phyloP scores from a whole-genome alignment of 768 basidiomycete genomes.

The Ramaria rubella region DNA sequence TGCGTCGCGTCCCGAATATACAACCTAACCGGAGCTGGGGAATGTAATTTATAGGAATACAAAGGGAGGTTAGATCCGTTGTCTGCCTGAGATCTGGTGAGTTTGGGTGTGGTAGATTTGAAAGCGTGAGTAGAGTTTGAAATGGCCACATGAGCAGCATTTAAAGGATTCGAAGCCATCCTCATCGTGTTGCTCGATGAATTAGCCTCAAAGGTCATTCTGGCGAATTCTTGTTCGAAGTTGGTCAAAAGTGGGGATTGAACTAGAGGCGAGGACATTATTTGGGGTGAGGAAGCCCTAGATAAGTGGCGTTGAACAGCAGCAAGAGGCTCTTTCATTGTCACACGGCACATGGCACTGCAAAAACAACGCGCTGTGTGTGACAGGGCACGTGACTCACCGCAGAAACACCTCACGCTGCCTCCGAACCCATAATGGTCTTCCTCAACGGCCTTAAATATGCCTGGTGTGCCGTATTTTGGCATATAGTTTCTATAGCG shows the following conservation, averaged over 20 bases:
- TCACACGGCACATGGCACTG: neutral
- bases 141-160: neutral
- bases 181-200: neutral
- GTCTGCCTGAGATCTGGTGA: neutral
- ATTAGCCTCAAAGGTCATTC: neutral
- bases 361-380: neutral
- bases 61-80: slow-evolving; percentile 17
- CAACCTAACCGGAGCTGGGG: slow-evolving; percentile 28
- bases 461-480: slow-evolving; percentile 56
- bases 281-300: neutral
- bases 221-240: neutral
- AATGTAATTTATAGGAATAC: slow-evolving; percentile 35
- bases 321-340: neutral
- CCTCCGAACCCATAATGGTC: slow-evolving; percentile 34
- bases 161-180: neutral
- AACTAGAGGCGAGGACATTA: neutral
- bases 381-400: neutral
- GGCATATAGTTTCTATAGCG: slow-evolving; percentile 12
- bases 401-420: slow-evolving; percentile 6
- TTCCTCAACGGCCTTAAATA: slow-evolving; percentile 74
- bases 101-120: neutral
- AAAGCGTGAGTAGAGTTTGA: neutral
- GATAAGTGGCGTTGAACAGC: neutral
- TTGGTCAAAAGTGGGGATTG: neutral
- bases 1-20: slow-evolving; percentile 37